Conservation (phyloP, 768 basidiomycete species). For the Pisolithus orientalis region DNA sequence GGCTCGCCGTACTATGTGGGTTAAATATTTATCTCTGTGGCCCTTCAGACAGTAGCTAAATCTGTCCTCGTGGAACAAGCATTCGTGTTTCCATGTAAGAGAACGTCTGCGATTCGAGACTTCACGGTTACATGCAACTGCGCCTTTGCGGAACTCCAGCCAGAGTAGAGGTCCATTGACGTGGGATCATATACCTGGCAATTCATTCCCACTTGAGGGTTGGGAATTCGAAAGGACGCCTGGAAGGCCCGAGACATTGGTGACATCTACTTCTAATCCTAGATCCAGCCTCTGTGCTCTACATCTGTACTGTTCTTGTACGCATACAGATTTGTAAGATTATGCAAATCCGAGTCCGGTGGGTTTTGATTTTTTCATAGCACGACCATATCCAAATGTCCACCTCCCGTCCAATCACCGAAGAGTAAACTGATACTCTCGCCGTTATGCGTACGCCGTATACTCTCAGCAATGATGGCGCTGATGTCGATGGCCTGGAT, state of each 20-base stretch:
- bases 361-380: slow-evolving; percentile 6
- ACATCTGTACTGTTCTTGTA: not conserved
- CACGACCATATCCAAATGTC: slow-evolving; percentile 22
- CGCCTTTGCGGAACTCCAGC: not conserved
- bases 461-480: slow-evolving; percentile 90
- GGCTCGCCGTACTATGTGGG: too few relatives aligned
- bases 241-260: too few relatives aligned
- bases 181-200: too few relatives aligned
- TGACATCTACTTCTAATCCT: too few relatives aligned
- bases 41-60: too few relatives aligned
- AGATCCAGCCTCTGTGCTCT: too few relatives aligned
- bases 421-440: slow-evolving; percentile 88
- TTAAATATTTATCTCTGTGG: too few relatives aligned
- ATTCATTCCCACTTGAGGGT: too few relatives aligned
- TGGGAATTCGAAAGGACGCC: too few relatives aligned
- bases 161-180: not conserved
- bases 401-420: slow-evolving; percentile 67
- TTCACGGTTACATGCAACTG: not conserved
- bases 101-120: too few relatives aligned
- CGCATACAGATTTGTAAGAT: not conserved
- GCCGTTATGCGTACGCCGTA: slow-evolving; percentile 90
- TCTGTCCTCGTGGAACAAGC: too few relatives aligned
- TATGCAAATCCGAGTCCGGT: not conserved
- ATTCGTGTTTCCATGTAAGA: too few relatives aligned
- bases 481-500: slow-evolving; percentile 87